Conservation (phyloP, 2,329 filamentous ascomycete species). For the Acephala macrosclerotiorum region DNA sequence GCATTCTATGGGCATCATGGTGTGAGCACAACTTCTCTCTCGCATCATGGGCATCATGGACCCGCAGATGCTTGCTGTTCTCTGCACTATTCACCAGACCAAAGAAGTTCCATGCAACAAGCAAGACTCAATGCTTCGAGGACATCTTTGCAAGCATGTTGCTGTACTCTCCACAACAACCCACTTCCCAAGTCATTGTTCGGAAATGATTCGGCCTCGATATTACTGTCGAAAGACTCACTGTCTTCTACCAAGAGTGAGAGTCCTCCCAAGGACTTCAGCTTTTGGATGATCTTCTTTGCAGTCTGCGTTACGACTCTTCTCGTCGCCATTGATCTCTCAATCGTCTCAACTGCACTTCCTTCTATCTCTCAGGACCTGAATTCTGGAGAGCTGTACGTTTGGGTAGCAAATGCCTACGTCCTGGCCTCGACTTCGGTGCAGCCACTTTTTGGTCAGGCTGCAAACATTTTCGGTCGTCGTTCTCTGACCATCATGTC, state of each 20-base stretch:
- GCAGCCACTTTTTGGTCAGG: conserved; percentile 22
- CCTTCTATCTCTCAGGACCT: conserved; percentile 62
- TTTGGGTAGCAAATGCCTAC: conserved; percentile 78
- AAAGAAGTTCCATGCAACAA: conserved; percentile 6
- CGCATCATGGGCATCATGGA: conserved; percentile 6
- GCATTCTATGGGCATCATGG: conserved; percentile 2
- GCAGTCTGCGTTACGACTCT: conserved; percentile 33
- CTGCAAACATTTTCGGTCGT: conserved; percentile 24
- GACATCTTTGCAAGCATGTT: conserved; percentile 20
- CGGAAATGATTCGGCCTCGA: conserved; percentile 15
- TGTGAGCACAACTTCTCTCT: conserved; percentile 6
- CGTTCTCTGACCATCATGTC: conserved; percentile 23
- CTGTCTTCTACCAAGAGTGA: neutral
- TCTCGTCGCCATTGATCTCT: conserved; percentile 43
- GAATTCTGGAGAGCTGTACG: conserved; percentile 58
- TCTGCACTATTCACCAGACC: conserved; percentile 19
- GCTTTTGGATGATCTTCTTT: conserved; percentile 35
- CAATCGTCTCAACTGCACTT: conserved; percentile 65
- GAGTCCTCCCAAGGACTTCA: conserved; percentile 19
- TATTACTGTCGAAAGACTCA: conserved; percentile 12
- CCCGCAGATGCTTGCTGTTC: conserved; percentile 19
- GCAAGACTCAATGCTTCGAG: conserved; percentile 10
- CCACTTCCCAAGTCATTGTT: conserved; percentile 23
- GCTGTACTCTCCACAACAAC: conserved; percentile 21
- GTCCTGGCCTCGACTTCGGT: conserved; percentile 57